Base-by-base conservation (phyloP, 2,329 filamentous ascomycete species). In the Ambrosiella xylebori region DNA sequence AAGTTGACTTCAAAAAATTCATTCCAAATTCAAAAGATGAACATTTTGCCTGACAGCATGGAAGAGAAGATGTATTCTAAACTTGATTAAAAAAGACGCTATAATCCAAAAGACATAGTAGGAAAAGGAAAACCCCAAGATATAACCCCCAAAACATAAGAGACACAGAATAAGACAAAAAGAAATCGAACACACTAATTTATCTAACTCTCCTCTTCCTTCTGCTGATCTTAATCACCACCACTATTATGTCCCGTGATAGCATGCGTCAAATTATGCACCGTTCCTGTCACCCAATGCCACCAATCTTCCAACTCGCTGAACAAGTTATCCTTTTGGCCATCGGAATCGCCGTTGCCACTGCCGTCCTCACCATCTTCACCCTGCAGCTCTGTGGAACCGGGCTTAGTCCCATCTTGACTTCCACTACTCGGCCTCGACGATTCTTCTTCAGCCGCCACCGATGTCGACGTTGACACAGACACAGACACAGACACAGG, bases 291-390 rank as follows among this genome's bases (percentile, higher is more conserved):
- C 2, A 56, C 17, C 54, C 54, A 56, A 37, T 36, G 38, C 54
- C 54, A 56, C 7, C 36, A 44, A 4, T 27, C 37, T 36, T 54
- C 36, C 13, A 54, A 27, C 7, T 54, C 51, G 8, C n/a, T 12
- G 27, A 54, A 27, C 12, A 54, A 15, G 35, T 13, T 15, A 49
- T 65, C 65, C 3, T 41, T n/a, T 3, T 60, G 58, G 1, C 63
- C 59, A 17, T 61, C 60, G 9, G 61, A 64, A 51, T 49, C 44
- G 39, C 38, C 50, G n/a, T 59, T 62, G 19, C 44, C 51, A 12
- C 63, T 62, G 7, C 53, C 61, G 9, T 62, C 60, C 11, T 61
- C 55, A 7, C 54, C 52, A 17, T 61, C 61, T 1, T 62, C 59
- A 50, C 57, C 62, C 36, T 51, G 40, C 27, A 3, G 27, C 27